Conservation (phyloP, 768 basidiomycete species). For the Leccinellum luteum region DNA sequence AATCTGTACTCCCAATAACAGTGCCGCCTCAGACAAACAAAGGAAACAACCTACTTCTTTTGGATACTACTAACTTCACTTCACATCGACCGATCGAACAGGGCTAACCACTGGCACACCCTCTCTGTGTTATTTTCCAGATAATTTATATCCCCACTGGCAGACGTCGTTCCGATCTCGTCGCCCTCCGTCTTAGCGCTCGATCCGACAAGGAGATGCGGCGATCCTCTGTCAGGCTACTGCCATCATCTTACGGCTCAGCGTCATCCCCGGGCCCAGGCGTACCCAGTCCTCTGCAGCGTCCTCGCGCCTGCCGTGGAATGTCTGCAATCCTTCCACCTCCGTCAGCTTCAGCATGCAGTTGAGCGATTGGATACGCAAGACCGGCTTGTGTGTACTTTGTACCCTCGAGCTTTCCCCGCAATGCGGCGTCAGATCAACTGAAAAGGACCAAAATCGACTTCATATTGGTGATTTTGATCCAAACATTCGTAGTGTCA, state of each 20-base stretch:
- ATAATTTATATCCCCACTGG: too few relatives aligned
- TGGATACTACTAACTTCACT: too few relatives aligned
- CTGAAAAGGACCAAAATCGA: neutral
- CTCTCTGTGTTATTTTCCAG: too few relatives aligned
- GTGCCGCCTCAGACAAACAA: too few relatives aligned
- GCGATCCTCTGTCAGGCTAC: conserved; percentile 25
- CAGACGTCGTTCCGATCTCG: neutral
- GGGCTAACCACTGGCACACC: too few relatives aligned
- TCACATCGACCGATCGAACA: too few relatives aligned
- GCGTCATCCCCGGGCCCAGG: conserved; percentile 36
- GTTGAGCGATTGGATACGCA: too few relatives aligned
- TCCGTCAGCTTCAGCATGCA: neutral
- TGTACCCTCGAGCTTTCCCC: neutral
- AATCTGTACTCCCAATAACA: too few relatives aligned
- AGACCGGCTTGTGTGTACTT: too few relatives aligned
- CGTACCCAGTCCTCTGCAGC: conserved; percentile 22
- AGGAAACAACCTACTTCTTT: too few relatives aligned
- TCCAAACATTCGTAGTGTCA: neutral
- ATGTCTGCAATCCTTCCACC: conserved; percentile 26
- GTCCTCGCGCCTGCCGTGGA: conserved; percentile 32
- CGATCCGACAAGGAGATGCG: conserved; percentile 5
- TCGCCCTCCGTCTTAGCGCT: neutral
- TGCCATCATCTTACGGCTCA: conserved; percentile 36
- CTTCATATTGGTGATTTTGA: too few relatives aligned
- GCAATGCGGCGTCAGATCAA: too few relatives aligned